Evolutionary conservation across 805 yeast genomes (phyloP).

Genomic region (Starmerella potacharoeniae): DNA sequence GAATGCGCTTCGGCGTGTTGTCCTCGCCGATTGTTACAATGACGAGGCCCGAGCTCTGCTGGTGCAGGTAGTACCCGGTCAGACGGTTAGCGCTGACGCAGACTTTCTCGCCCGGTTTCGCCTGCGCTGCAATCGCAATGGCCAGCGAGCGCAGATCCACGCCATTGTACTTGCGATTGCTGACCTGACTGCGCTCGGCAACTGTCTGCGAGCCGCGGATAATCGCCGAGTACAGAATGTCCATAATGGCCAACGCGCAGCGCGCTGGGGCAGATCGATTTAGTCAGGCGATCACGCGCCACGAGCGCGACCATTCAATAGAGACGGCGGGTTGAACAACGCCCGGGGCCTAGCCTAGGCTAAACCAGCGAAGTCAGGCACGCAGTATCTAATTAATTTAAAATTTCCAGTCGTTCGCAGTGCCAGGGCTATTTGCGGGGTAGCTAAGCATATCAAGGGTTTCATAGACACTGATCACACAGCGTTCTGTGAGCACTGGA

Average conservation of each 20-base stretch:
- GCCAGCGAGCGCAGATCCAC: constrained; percentile 11
- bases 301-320: too few relatives aligned
- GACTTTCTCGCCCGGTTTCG: constrained; percentile 14
- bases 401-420: too few relatives aligned
- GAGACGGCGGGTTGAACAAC: too few relatives aligned
- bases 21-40: constrained; percentile 16
- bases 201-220: not conserved
- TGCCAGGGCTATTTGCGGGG: too few relatives aligned
- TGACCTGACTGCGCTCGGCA: constrained; percentile 3
- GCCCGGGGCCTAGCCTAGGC: too few relatives aligned
- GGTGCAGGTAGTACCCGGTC: constrained; percentile 16
- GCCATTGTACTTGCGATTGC: not conserved
- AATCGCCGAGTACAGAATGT: constrained; percentile 8
- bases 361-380: too few relatives aligned
- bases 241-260: not conserved
- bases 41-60: not conserved
- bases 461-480: too few relatives aligned
- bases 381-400: too few relatives aligned
- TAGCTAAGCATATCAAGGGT: too few relatives aligned
- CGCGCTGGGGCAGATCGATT: not conserved
- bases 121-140: constrained; percentile 20
- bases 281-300: not conserved
- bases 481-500: too few relatives aligned
- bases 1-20: constrained; percentile 22
- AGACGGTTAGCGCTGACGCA: constrained; percentile 16